Conservation (phyloP, 768 basidiomycete species). For the Cytidiella melzeri region DNA sequence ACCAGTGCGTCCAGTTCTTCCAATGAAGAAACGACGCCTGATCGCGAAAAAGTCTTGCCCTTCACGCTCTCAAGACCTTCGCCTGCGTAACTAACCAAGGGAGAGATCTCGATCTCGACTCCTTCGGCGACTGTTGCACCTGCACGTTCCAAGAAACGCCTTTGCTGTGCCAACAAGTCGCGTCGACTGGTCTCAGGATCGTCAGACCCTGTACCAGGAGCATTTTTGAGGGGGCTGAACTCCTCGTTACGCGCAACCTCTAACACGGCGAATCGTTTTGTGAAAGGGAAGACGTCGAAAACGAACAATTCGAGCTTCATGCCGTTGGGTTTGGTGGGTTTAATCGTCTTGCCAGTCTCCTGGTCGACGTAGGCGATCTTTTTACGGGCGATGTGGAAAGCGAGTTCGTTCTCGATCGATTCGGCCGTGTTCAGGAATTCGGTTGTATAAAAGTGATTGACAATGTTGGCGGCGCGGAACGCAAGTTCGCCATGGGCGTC, state of each 20-base stretch:
- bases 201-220: conserved; percentile 86
- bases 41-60: conserved; percentile 73
- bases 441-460: conserved; percentile 96
- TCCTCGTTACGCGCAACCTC: conserved; percentile 87
- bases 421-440: conserved; percentile 74
- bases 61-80: conserved; percentile 79
- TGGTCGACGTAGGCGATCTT: conserved; percentile 88
- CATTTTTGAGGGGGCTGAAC: conserved; percentile 97
- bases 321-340: conserved; percentile 89
- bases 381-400: conserved; percentile 97
- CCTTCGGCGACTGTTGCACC: conserved; percentile 70
- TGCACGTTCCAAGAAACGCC: conserved; percentile 70
- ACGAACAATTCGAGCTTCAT: conserved; percentile 99
- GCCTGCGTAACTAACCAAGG: conserved; percentile 84
- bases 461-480: conserved; percentile 96
- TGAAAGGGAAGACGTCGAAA: conserved; percentile 97
- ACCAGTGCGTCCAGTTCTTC: conserved; percentile 70
- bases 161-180: conserved; percentile 86
- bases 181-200: conserved; percentile 86
- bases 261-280: conserved; percentile 74
- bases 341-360: conserved; percentile 60
- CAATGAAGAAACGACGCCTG: conserved; percentile 57
- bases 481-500: conserved; percentile 69
- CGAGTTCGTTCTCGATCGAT: conserved; percentile 79
- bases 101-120: conserved; percentile 87